Conservation (phyloP, 768 basidiomycete genomes). For the Xerocomus spinulosus region DNA sequence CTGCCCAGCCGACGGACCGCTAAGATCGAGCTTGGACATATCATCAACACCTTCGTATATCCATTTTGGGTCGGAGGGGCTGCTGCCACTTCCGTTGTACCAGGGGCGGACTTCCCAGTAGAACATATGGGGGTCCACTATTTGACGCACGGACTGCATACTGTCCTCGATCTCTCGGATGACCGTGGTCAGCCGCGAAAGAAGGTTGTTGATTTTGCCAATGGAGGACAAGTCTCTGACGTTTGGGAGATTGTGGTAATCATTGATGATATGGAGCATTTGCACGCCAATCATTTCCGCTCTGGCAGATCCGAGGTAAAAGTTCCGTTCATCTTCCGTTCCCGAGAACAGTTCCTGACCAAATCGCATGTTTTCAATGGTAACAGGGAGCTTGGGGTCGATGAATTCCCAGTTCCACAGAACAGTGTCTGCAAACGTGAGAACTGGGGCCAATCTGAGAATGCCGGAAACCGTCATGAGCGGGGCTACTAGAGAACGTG, state of each 20-base stretch:
- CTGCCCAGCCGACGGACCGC: conserved; percentile 93
- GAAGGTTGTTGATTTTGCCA: conserved; percentile 67
- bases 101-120: conserved; percentile 90
- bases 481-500: conserved; percentile 72
- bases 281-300: conserved; percentile 86
- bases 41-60: conserved; percentile 73
- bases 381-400: conserved; percentile 53
- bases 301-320: conserved; percentile 79
- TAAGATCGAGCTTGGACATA: conserved; percentile 56
- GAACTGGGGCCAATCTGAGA: conserved; percentile 85
- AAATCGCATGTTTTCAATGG: conserved; percentile 70
- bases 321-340: conserved; percentile 78
- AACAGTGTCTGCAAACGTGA: conserved; percentile 95
- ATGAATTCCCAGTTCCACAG: conserved; percentile 83
- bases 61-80: conserved; percentile 52
- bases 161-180: conserved; percentile 72
- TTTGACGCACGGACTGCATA: conserved; percentile 62
- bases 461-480: conserved; percentile 68
- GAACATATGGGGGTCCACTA: conserved; percentile 82
- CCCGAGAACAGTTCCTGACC: conserved; percentile 70
- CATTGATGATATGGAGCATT: conserved; percentile 81
- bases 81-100: conserved; percentile 78
- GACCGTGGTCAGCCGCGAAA: conserved; percentile 59
- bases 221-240: conserved; percentile 56
- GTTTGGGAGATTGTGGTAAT: conserved; percentile 75